Evolutionary conservation across 1,284 basidiomycete genomes (phyloP), one percentile per base, ranked within the genome.

Genomic region (Takashimella koratensis): DNA sequence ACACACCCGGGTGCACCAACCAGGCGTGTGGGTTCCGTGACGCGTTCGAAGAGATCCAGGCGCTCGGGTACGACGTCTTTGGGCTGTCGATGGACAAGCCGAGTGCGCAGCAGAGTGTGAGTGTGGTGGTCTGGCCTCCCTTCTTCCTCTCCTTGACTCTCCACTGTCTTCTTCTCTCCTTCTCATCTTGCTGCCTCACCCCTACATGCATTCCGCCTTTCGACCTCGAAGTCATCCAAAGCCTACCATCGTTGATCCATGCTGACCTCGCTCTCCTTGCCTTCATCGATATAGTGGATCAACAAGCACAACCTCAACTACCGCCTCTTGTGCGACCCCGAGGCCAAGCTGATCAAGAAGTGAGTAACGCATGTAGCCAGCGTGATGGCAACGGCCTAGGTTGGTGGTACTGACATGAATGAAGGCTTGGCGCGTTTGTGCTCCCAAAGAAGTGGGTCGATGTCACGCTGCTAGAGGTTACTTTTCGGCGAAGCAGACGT

Each of bases 11-110:
- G 36, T 93, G 90, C 77, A 93, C 90, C 2, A 86, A 77, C 36
- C 91, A 95, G 73, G 91, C 91, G 0, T 94, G 91, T 70, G 87
- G 85, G 3, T 94, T 87, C 80, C 83, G 92, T 30, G 92, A 96
- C 72, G 78, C 79, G 44, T 88, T 88, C 72, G 80, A 83, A 6
- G 85, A 88, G 59, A 93, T 94, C 70, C 78, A 80, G 2, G 78
- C 81, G 4, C 69, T 81, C 51, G 81, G 84, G 45, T 96, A 86
- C 76, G 81, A 81, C 42, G 85, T 96, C 41, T 93, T 89, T 73
- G 92, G 92, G 56, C 76, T 97, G 56, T 92, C 88, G 64, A 86
- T 86, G 21, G 93, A 96, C 74, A 79, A 82, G n/a, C 83, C 89
- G 0, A 69, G 80, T 5, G 85, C 88, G 3, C 89, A 94, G 74